A percentile compares a stretch with the other conserved stretches of the same genome.
phyloP scores from a whole-genome alignment of 1,139 yeast genomes.

The Casaregolazyma suthepensis region DNA sequence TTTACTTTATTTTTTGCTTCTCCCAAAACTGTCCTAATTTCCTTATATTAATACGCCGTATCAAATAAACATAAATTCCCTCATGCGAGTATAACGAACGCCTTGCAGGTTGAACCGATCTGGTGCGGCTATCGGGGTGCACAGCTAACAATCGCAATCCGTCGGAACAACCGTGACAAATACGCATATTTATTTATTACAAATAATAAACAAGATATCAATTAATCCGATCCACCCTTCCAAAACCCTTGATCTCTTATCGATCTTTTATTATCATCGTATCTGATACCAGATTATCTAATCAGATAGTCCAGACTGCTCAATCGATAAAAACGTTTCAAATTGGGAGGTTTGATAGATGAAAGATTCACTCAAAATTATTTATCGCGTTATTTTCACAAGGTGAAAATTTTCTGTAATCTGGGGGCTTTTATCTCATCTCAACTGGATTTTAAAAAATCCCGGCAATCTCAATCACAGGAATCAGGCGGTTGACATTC shows the following conservation, averaged over 20 bases:
- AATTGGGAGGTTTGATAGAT: not conserved
- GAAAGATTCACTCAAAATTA: not conserved
- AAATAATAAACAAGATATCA: not conserved
- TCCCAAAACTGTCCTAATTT: no score
- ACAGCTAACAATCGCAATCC: not conserved
- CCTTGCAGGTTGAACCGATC: not conserved
- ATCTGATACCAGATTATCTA: not conserved
- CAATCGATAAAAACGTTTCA: not conserved
- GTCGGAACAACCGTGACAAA: not conserved
- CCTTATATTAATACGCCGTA: not conserved
- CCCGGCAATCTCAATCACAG: not conserved
- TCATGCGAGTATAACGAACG: not conserved
- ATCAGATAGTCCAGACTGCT: not conserved
- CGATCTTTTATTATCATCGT: not conserved
- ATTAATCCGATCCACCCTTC: not conserved
- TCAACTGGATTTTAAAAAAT: not conserved
- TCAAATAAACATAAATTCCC: not conserved
- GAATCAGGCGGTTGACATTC: not conserved
- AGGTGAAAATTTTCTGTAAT: not conserved
- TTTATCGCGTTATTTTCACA: not conserved
- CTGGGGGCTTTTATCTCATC: not conserved
- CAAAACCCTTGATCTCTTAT: not conserved
- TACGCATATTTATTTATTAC: not conserved
- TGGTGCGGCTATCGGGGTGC: not conserved
- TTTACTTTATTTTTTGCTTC: not conserved